A percentile compares a stretch with the other conserved stretches of the same genome.
phyloP scores from a whole-genome alignment of 257 asterid genomes.

The Agastache rugosa region DNA sequence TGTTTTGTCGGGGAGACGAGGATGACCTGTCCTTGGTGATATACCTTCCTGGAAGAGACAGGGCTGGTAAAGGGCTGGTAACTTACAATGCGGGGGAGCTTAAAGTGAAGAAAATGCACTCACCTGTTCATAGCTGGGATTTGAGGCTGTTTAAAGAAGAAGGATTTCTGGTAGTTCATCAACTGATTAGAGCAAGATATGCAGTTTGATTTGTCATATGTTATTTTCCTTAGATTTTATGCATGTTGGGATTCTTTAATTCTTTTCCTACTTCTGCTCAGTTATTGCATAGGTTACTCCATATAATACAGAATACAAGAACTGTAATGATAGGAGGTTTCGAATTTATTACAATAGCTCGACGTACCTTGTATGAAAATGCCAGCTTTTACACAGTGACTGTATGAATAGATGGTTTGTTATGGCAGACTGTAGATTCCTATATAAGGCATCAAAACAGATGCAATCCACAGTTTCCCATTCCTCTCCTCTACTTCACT shows the following conservation, averaged over 20 bases:
- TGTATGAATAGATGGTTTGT: neutral
- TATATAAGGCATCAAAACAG: conserved; percentile 65
- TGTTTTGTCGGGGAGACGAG: conserved; percentile 12
- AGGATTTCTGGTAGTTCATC: conserved; percentile 23
- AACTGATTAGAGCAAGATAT: conserved; percentile 17
- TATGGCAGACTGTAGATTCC: conserved; percentile 49
- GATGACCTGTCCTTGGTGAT: conserved; percentile 15
- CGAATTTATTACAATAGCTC: neutral
- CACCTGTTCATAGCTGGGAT: conserved; percentile 31
- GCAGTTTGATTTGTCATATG: conserved; percentile 9
- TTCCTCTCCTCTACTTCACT: conserved; percentile 78
- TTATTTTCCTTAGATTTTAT: conserved; percentile 2
- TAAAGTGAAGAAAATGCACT: neutral
- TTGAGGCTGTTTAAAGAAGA: conserved; percentile 9
- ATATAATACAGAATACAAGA: neutral
- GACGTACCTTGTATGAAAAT: neutral
- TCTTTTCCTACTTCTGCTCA: neutral
- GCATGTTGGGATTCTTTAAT: neutral
- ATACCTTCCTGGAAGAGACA: conserved; percentile 16
- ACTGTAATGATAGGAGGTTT: neutral
- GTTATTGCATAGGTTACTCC: neutral
- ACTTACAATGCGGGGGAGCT: neutral
- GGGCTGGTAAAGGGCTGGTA: conserved; percentile 14
- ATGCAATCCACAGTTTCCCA: conserved; percentile 73
- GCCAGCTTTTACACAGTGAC: conserved; percentile 1